A percentile compares a stretch with the other conserved stretches of the same genome.
Evolutionary conservation across 2,329 filamentous ascomycete species (phyloP).

Genomic region (Fusarium brachygibbosum): DNA sequence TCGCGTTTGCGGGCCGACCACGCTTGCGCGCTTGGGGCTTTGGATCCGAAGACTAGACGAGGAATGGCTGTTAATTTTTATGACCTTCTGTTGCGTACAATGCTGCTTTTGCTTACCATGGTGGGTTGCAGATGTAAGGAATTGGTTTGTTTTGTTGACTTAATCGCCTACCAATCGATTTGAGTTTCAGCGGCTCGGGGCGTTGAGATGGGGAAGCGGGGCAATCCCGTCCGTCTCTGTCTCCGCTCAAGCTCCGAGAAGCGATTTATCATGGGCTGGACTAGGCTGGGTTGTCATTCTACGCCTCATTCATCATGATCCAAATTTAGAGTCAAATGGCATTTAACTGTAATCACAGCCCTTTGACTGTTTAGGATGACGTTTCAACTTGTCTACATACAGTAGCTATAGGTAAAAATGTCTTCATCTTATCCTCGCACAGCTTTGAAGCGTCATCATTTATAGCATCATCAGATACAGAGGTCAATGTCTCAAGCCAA

Average conservation of each 20-base stretch:
- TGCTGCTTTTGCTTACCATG: constrained; percentile 25
- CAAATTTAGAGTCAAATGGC: constrained; percentile 4
- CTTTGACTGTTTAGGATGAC: neutral
- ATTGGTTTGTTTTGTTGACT: constrained; percentile 33
- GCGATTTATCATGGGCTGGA: neutral
- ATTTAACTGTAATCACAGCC: neutral
- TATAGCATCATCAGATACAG: neutral
- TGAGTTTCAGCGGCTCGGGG: constrained; percentile 36
- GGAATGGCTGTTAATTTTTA: neutral
- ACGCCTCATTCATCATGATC: constrained; percentile 18
- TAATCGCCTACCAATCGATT: constrained; percentile 20
- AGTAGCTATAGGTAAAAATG: neutral
- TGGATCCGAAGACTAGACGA: constrained; percentile 45
- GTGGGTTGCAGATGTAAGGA: constrained; percentile 3
- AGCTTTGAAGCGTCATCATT: neutral
- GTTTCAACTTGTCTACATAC: too few species aligned
- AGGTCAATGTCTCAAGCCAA: neutral
- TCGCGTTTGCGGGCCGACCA: constrained; percentile 59
- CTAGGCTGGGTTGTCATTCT: constrained; percentile 15
- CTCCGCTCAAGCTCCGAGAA: constrained; percentile 19
- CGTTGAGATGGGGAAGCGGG: constrained; percentile 35
- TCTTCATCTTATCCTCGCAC: neutral
- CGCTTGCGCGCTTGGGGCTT: constrained; percentile 59
- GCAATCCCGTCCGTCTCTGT: constrained; percentile 30
- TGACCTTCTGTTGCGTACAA: neutral